Base-by-base conservation (phyloP, 139 green algal species). In the Monoraphidium neglectum region DNA sequence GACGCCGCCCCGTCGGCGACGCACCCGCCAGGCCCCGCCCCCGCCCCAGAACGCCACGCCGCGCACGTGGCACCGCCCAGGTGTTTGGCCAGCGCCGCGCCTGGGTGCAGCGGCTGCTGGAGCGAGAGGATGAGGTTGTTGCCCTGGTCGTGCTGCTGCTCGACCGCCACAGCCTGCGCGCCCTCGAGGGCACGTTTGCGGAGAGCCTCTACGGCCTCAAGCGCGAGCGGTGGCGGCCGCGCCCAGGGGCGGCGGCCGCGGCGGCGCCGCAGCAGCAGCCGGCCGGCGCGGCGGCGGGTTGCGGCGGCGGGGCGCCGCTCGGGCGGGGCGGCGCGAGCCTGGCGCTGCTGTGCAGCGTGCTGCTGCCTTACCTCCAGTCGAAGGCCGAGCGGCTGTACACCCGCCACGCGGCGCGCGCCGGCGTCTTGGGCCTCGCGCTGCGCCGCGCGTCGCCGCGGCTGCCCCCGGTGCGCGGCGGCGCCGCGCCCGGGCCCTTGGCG, bases 141-240 rank as follows among this genome's bases (percentile, higher is more conserved):
- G 92, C 92, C 1, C 40, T 91, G 0, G 13, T 94, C 0, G 83
- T 78, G 28, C 54, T 89, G 24, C 32, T 91, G 18, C 82, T 97
- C 28, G 89, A 97, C 75, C 72, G 81, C 5, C 84, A 92, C 51
- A 88, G 83, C 49, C 80, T 97, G 21, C 30, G 54, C 2, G 67
- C 30, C 12, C 54, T 38, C 5, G 64, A 84, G 40, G 88, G 82
- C 28, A 93, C 88, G 3, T 97, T 97, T 84, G 84, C 93, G 30
- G 93, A 97, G 61, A 86, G 81, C 46, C 72, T 97, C 6, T 97
- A 97, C 77, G 93, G 90, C 30, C 72, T 97, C 30, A 79, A 77
- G n/a, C 66, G 79, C 0, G 43, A 76, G 57, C 71, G 23, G 16
- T 4, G 6, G 13, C 33, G 8, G 26, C 53, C 4, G n/a, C 66